Base-by-base conservation (phyloP, 1,284 basidiomycete species). In the Austroboletus niveus region DNA sequence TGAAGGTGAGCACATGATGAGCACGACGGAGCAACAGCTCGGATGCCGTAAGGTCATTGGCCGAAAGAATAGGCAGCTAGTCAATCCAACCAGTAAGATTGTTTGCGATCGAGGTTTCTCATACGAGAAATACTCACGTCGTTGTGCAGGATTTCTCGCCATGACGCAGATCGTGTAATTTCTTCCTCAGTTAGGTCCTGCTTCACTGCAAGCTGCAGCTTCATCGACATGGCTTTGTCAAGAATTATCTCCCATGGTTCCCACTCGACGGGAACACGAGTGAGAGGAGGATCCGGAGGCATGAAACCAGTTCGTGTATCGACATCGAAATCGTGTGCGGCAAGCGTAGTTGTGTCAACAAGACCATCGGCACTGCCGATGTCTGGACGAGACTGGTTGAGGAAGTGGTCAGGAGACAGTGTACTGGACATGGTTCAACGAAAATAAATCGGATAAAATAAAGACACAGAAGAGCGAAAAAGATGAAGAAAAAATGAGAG, bases 281-380 rank as follows among this genome's bases (percentile, higher is more conserved):
- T 60, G 0, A 93, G 63, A 1, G 94, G 93, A 1, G 82, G 79
- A 31, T 88, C 80, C 0, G 90, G 89, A 1, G 95, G 94, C 77
- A 98, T 84, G 68, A 98, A 98, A 1, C 95, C 95, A 0, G 93
- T 93, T 22, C 86, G 78, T 2, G 91, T 91, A 65, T 96, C 92
- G 58, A 98, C 89, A 67, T 97, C 94, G 75, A 94, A 98, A 75
- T 98, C 94, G 66, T 94, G 92, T 5, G 92, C 88, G 12, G 92
- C 91, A 49, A 94, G 82, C 5, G 92, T 94, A 11, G 89, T 84
- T 5, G 88, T 92, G 68, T 94, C 92, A n/a, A 78, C 72, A 6
- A 73, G 71, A 35, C 78, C 79, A 8, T 61, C 61, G 15, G 64
- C 63, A 12, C 66, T 30, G 55, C 54, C 57, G 48, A 71, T 65